Base-by-base conservation (phyloP, 73 alveolate genomes). In the Tetrahymena thermophila region DNA sequence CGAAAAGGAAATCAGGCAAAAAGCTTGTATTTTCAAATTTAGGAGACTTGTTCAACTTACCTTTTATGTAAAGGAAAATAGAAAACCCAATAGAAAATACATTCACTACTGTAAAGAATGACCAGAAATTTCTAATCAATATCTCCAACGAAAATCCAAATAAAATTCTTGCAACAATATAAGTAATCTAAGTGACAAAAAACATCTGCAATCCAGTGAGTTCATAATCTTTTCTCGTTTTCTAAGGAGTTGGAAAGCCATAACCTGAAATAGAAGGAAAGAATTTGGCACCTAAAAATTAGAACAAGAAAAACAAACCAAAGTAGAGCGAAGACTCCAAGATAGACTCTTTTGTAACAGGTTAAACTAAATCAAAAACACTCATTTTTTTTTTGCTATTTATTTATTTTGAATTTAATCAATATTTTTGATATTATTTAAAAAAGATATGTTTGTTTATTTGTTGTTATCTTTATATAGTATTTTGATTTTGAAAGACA, bases 221-320 rank as follows among this genome's bases (percentile, higher is more conserved):
- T 40, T 43, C 71, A 85, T 94, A 94, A 55, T 34, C 83, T 19
- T 85, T 35, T 10, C 85, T 85, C 17, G 93, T 94, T 4, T 94
- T 94, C 35, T 94, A 85, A 17, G 94, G 94, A 43, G 93, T 94
- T 16, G 96, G 95, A 43, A 84, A 94, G 0, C 96, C 96, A 56
- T 94, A 56, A 11, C 83, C 85, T 40, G 35, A 16, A 38, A 19
- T 94, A 3, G 94, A 85, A 16, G 96, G 96, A 0, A 94, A 31
- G 25, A 83, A 55, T 55, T 94, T 94, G 4, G 96, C 83, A 13
- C 94, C 85, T 94, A 50, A 43, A 85, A 94, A 94, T 94, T 85
- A 85, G 50, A 43, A 94, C 11, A 84, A 35, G 93, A 94, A 94
- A 34, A 85, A 94, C 43, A 71, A 31, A 31, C 89, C 37, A 71